Conservation (phyloP, 1,284 basidiomycete genomes). For the Lignosus rhinocerotis region DNA sequence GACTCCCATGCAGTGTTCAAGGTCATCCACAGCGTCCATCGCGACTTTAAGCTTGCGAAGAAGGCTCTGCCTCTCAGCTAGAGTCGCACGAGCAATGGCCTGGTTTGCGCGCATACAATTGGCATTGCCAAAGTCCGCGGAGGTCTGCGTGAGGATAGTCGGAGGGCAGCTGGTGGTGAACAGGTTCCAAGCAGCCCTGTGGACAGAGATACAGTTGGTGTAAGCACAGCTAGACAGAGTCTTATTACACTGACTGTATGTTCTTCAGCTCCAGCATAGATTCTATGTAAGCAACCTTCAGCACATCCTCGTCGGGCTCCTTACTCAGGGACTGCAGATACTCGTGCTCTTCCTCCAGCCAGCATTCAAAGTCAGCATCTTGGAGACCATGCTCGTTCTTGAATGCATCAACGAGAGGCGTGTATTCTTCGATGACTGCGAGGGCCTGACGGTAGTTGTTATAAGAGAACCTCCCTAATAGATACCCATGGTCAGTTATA, state of each 20-base stretch:
- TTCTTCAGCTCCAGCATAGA: constrained; percentile 1
- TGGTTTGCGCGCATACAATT: constrained; percentile 12
- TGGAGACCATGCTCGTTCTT: not conserved
- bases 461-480: constrained; percentile 25
- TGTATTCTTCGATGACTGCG: constrained; percentile 17
- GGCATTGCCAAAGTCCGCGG: no score
- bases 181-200: not conserved
- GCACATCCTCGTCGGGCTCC: constrained; percentile 11
- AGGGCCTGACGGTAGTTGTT: constrained; percentile 31
- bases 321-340: constrained; percentile 23
- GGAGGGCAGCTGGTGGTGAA: no score
- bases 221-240: not conserved
- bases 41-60: not conserved
- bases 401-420: not conserved
- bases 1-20: constrained; percentile 1
- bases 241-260: not conserved
- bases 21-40: not conserved
- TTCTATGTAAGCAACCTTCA: constrained; percentile 12
- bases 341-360: constrained; percentile 20
- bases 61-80: not conserved
- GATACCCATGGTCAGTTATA: constrained; percentile 16
- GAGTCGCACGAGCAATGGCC: not conserved
- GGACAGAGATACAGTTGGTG: not conserved
- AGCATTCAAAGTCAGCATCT: constrained; percentile 22
- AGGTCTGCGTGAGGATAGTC: no score